Percentiles rank a stretch among this genome's conserved stretches.
Conservation (phyloP, 169 alveolate species). For the Hammondia hammondi region DNA sequence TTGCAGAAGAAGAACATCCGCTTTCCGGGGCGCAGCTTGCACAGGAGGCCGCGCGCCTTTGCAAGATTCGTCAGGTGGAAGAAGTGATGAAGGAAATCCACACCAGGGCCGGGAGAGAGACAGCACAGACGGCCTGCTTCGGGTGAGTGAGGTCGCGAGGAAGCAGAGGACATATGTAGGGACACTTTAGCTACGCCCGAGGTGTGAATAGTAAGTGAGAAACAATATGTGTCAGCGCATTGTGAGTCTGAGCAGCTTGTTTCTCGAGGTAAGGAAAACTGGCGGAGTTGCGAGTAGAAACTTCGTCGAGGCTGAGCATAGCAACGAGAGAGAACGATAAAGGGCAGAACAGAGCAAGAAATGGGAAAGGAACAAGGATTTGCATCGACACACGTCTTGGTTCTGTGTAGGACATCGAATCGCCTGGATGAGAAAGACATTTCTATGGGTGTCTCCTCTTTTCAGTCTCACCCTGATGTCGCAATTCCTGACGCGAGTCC, state of each 20-base stretch:
- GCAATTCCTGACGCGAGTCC: slow-evolving; percentile 34
- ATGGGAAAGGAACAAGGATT: no score
- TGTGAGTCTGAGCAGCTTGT: no score
- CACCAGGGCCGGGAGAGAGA: slow-evolving; percentile 43
- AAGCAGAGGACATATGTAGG: no score
- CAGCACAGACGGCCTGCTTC: slow-evolving; percentile 59
- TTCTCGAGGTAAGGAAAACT: no score
- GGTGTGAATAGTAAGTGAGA: no score
- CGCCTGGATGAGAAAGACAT: neutral
- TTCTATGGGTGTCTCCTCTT: neutral
- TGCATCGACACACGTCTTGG: no score
- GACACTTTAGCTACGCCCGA: no score
- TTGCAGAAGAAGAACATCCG: neutral
- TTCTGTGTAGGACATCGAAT: neutral
- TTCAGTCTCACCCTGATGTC: slow-evolving; percentile 58
- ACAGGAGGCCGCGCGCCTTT: neutral
- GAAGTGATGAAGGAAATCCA: slow-evolving; percentile 14
- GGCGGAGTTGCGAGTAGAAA: no score
- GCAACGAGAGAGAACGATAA: no score
- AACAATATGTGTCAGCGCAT: no score
- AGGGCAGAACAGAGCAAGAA: no score
- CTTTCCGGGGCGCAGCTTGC: slow-evolving; percentile 4
- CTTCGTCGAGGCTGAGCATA: no score
- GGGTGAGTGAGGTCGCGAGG: slow-evolving; percentile 11
- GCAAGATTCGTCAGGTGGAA: neutral